phyloP scores from a whole-genome alignment of 2,329 filamentous ascomycete genomes.

The Chaetomium sp. region DNA sequence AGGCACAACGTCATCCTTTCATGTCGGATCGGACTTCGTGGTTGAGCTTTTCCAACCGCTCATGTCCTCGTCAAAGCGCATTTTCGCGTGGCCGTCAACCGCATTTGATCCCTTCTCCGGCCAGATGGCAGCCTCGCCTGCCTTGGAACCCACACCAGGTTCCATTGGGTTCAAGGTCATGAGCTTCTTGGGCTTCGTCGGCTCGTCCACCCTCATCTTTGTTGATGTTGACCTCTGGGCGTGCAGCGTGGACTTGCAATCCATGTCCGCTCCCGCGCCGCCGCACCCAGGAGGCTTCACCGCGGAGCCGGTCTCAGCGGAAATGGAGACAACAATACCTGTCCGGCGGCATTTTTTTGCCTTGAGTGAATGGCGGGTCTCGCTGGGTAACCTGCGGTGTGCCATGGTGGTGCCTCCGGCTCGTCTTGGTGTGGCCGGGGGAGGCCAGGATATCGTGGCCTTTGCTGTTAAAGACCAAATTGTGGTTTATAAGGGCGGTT shows the following conservation, averaged over 20 bases:
- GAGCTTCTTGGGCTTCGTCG: too few species aligned
- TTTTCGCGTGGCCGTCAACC: conserved; percentile 20
- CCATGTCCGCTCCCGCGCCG: too few species aligned
- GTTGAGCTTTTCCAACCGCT: conserved; percentile 17
- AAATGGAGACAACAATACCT: neutral
- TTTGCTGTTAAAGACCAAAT: conserved; percentile 12
- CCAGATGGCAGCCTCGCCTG: too few species aligned
- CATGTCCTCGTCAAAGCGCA: too few species aligned
- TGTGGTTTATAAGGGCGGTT: conserved; percentile 20
- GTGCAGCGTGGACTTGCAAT: conserved; percentile 35
- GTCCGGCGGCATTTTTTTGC: conserved; percentile 32
- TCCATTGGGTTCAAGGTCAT: conserved; percentile 24
- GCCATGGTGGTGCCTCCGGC: neutral
- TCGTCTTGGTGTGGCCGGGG: neutral
- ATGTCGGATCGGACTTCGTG: conserved; percentile 17
- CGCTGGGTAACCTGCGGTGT: neutral
- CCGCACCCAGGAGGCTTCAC: neutral
- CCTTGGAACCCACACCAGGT: too few species aligned
- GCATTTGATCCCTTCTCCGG: conserved; percentile 18
- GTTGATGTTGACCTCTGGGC: conserved; percentile 37
- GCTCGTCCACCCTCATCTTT: conserved; percentile 31
- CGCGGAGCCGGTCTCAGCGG: neutral
- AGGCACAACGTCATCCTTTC: conserved; percentile 12
- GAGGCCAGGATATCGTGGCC: conserved; percentile 14
- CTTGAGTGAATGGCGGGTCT: conserved; percentile 28